Conservation (phyloP, 1,284 basidiomycete genomes). For the Stygiomarasmius scandens region DNA sequence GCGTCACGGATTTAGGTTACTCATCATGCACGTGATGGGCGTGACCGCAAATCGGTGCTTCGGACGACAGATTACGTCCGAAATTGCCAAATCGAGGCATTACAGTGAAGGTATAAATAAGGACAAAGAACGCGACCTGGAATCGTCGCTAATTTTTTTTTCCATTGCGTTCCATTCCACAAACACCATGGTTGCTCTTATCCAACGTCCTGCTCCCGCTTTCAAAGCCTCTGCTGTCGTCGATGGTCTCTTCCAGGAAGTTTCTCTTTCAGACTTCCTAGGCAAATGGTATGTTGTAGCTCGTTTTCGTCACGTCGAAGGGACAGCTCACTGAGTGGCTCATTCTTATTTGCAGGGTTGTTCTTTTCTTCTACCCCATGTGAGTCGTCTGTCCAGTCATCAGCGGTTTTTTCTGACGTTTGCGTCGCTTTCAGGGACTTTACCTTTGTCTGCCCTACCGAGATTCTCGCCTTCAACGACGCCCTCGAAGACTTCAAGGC, state of each 20-base stretch:
- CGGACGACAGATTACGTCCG: too few relatives aligned
- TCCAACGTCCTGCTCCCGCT: conserved; percentile 77
- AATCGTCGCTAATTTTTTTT: neutral
- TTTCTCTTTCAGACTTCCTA: conserved; percentile 71
- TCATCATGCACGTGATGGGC: too few relatives aligned
- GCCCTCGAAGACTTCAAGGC: conserved; percentile 74
- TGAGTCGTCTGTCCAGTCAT: conserved; percentile 36
- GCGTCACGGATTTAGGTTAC: too few relatives aligned
- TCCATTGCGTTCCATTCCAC: neutral
- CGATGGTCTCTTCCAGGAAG: conserved; percentile 75
- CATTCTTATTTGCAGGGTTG: conserved; percentile 51
- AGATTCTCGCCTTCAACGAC: conserved; percentile 92
- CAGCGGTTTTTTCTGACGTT: neutral
- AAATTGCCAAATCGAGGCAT: too few relatives aligned
- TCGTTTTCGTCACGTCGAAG: neutral
- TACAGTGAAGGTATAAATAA: too few relatives aligned
- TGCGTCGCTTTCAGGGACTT: conserved; percentile 61
- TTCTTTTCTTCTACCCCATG: conserved; percentile 85
- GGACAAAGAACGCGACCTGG: too few relatives aligned
- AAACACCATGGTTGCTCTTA: conserved; percentile 61
- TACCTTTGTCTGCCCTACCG: conserved; percentile 90
- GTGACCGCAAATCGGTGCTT: too few relatives aligned
- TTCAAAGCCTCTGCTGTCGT: conserved; percentile 80
- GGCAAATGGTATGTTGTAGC: conserved; percentile 73
- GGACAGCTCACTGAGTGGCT: neutral